phyloP scores from a whole-genome alignment of 768 basidiomycete genomes.

The Phylloporus scabripes region DNA sequence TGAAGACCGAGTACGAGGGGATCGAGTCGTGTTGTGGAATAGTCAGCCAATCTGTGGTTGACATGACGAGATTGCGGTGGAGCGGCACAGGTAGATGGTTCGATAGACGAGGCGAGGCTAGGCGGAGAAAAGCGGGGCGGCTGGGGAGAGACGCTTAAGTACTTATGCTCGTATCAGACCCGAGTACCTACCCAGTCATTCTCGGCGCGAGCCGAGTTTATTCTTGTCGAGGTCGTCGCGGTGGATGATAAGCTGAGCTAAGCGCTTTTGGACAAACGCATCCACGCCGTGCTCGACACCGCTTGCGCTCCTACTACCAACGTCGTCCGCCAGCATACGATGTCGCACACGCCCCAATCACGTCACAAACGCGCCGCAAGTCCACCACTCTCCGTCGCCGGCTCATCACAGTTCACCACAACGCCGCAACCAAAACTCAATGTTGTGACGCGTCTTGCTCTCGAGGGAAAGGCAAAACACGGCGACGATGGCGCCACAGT shows the following conservation, averaged over 20 bases:
- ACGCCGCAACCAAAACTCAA: conserved; percentile 49
- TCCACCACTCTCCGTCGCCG: conserved; percentile 28
- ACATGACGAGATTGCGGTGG: conserved; percentile 21
- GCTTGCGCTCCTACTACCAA: no score
- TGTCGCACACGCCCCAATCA: conserved; percentile 19
- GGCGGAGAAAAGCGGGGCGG: conserved; percentile 11
- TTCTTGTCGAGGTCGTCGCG: background rate
- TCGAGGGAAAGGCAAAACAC: conserved; percentile 68
- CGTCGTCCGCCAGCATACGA: background rate
- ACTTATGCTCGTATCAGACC: background rate
- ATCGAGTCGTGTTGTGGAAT: conserved; percentile 13
- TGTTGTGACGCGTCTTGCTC: conserved; percentile 66
- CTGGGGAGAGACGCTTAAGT: background rate
- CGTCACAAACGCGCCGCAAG: conserved; percentile 29
- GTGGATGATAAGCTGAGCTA: conserved; percentile 2
- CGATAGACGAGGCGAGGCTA: background rate
- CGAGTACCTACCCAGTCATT: conserved; percentile 25
- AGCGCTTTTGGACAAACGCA: no score
- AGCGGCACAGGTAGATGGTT: background rate
- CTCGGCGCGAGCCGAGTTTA: conserved; percentile 12
- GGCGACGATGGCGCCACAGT: conserved; percentile 61
- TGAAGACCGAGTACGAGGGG: conserved; percentile 52
- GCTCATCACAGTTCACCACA: conserved; percentile 43
- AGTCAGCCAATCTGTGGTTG: conserved; percentile 17
- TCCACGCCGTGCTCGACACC: no score